Evolutionary conservation across 1,284 basidiomycete genomes (phyloP).

Genomic region (Porogramme epimiltina): DNA sequence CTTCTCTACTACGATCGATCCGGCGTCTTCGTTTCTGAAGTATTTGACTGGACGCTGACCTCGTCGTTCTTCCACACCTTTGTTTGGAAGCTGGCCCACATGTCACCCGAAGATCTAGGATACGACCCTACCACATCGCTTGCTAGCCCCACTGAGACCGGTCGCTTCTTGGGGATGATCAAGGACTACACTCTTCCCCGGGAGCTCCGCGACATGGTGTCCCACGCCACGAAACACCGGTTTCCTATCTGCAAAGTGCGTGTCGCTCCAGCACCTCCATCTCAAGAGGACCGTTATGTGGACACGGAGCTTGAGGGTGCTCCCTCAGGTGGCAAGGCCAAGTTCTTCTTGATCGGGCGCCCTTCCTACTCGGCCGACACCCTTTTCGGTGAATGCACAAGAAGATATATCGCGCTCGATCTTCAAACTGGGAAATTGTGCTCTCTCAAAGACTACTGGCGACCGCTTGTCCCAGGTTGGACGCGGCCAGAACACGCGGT

Average conservation of each 20-base stretch:
- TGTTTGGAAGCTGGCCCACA: conserved; percentile 10
- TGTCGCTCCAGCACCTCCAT: too few species aligned
- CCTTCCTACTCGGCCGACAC: conserved; percentile 5
- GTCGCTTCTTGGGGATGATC: neutral
- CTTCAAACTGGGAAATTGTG: neutral
- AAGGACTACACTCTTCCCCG: neutral
- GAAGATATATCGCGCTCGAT: conserved; percentile 6
- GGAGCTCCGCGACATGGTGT: too few species aligned
- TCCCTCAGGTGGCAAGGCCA: too few species aligned
- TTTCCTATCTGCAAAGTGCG: too few species aligned
- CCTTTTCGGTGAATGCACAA: conserved; percentile 6
- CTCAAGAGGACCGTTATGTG: too few species aligned
- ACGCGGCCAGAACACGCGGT: conserved; percentile 7
- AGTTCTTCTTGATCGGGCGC: conserved; percentile 1
- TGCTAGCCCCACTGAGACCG: neutral
- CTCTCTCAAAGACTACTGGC: conserved; percentile 12
- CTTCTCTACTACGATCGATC: conserved; percentile 12
- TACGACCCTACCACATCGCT: conserved; percentile 14
- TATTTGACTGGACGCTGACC: conserved; percentile 7
- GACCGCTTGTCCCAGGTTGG: neutral
- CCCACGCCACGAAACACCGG: too few species aligned
- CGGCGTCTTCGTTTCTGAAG: conserved; percentile 5
- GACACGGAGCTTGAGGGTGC: too few species aligned
- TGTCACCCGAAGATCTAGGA: conserved; percentile 8
- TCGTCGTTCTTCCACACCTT: conserved; percentile 3